Conservation (phyloP, 1,284 basidiomycete genomes). For the Salmacisia buchloeana region DNA sequence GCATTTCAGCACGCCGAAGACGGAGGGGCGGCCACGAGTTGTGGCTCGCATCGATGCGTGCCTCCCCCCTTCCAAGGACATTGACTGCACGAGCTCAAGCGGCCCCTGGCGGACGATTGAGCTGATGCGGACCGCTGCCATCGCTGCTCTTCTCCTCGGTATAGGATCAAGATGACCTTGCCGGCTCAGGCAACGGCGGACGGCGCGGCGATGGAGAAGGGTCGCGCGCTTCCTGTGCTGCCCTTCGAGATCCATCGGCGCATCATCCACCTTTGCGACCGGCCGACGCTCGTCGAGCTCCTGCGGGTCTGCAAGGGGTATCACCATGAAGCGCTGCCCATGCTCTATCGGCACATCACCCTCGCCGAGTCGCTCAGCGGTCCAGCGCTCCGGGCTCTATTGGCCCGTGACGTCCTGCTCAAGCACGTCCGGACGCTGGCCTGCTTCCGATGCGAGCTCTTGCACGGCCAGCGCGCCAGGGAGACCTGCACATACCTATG, state of each 20-base stretch:
- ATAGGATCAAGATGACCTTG: neutral
- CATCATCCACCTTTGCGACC: neutral
- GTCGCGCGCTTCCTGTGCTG: neutral
- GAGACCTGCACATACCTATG: neutral
- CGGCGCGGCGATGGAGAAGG: neutral
- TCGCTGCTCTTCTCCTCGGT: too few species aligned
- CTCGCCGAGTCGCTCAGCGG: neutral
- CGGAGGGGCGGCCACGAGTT: too few species aligned
- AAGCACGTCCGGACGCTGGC: neutral
- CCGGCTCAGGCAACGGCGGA: too few species aligned
- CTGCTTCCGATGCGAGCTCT: neutral
- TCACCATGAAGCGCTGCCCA: neutral
- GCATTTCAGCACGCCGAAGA: too few species aligned
- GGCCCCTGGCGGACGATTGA: too few species aligned
- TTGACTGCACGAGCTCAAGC: too few species aligned
- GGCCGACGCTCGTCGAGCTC: neutral
- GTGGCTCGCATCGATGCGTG: too few species aligned
- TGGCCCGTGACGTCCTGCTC: neutral
- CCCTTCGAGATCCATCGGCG: constrained; percentile 2
- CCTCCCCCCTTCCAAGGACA: too few species aligned
- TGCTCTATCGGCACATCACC: neutral
- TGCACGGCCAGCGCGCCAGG: neutral
- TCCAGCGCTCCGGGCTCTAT: too few species aligned
- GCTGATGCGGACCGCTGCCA: too few species aligned
- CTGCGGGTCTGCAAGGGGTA: neutral